These are phyloP conservation scores for Lactarius akahatsu DNA, from an alignment of 768 basidiomycete species.

Conservation along the genomic window DNA sequence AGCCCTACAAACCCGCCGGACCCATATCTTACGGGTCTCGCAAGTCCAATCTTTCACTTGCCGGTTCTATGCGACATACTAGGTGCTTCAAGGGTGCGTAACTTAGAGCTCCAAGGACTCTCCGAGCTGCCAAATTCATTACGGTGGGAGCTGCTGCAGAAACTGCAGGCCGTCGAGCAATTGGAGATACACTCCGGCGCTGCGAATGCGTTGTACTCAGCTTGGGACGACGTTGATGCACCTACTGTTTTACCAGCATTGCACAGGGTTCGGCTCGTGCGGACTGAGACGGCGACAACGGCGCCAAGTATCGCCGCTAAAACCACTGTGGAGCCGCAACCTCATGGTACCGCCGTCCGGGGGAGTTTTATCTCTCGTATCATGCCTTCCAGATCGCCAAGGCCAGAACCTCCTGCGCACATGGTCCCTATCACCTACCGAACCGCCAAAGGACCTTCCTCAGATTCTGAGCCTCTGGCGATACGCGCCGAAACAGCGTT, in stretches of 20 bases:
- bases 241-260: conserved; percentile 12
- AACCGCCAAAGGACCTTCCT: not conserved
- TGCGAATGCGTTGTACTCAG: conserved; percentile 1
- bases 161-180: conserved; percentile 13
- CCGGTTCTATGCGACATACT: conserved; percentile 2
- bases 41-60: conserved; percentile 19
- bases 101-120: conserved; percentile 8
- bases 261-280: not conserved
- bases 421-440: not conserved
- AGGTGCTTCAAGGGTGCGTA: conserved; percentile 7
- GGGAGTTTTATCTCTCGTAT: conserved; percentile 18
- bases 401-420: not conserved
- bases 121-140: not conserved
- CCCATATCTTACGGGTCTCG: not conserved
- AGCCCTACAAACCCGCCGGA: not conserved
- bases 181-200: conserved; percentile 5
- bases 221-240: conserved; percentile 12
- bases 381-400: conserved; percentile 7
- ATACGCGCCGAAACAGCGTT: not conserved
- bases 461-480: not conserved
- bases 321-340: not conserved
- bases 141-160: conserved; percentile 17
- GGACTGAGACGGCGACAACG: not conserved
- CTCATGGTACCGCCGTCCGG: not conserved
- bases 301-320: not conserved